Evolutionary conservation across 495 filamentous ascomycete genomes (phyloP).

Genomic region (Penicillium odoratum): DNA sequence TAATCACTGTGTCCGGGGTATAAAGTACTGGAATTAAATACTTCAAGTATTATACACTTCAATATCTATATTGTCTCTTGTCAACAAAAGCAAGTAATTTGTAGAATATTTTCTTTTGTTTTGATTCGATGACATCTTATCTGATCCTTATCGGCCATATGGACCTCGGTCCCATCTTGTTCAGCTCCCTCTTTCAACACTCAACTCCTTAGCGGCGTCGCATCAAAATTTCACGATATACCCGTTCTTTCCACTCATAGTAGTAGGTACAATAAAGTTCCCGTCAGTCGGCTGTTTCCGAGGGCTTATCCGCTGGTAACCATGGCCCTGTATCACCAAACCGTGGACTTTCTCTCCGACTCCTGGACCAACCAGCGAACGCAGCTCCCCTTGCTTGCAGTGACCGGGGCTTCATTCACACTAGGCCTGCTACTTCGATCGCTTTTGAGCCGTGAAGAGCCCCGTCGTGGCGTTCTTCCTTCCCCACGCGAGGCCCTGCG

Average conservation of each 20-base stretch:
- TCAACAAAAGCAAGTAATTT: neutral
- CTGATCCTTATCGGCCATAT: slow-evolving; percentile 3
- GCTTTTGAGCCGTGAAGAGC: slow-evolving; percentile 23
- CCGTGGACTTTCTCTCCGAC: slow-evolving; percentile 40
- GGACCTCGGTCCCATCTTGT: neutral
- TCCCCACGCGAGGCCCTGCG: slow-evolving; percentile 51
- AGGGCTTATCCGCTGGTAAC: slow-evolving; percentile 13
- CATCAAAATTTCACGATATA: neutral
- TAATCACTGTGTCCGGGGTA: neutral
- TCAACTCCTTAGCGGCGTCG: neutral
- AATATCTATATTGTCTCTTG: neutral
- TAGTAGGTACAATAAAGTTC: neutral
- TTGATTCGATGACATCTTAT: neutral
- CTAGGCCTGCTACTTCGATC: slow-evolving; percentile 43
- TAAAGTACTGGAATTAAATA: neutral
- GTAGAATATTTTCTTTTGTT: neutral
- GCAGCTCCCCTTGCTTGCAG: slow-evolving; percentile 43
- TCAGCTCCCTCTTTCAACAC: neutral
- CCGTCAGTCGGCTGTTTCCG: neutral
- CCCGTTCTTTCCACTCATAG: neutral
- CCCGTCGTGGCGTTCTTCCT: slow-evolving; percentile 29
- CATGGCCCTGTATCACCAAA: slow-evolving; percentile 43
- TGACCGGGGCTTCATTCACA: slow-evolving; percentile 43
- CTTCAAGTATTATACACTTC: neutral
- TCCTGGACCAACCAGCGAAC: slow-evolving; percentile 38